phyloP scores from a whole-genome alignment of 345 rosid species.

The Heritiera fomes region DNA sequence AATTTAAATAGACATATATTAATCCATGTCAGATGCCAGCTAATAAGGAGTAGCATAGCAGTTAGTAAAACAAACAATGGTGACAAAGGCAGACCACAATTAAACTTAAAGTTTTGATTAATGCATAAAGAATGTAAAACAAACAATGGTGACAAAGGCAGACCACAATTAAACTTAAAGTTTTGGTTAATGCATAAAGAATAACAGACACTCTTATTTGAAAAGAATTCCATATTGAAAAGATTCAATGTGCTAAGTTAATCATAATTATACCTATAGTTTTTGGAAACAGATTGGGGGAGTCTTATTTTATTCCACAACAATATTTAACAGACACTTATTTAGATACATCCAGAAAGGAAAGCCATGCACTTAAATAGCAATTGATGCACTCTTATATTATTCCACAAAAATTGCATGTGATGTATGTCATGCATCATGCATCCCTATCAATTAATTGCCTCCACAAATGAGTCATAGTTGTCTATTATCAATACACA shows the following conservation, averaged over 20 bases:
- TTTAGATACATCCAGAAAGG: background rate
- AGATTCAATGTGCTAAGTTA: background rate
- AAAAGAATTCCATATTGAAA: background rate
- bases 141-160: too few species aligned
- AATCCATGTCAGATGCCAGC: slow-evolving; percentile 8
- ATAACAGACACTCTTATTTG: background rate
- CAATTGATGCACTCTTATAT: background rate
- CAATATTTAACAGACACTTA: background rate
- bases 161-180: slow-evolving; percentile 4
- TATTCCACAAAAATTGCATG: background rate
- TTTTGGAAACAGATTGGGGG: background rate
- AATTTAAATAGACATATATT: slow-evolving; percentile 7
- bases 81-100: background rate
- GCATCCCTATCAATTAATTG: slow-evolving; percentile 8
- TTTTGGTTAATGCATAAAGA: background rate
- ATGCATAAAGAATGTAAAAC: background rate
- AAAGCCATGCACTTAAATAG: background rate
- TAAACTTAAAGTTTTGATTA: slow-evolving; percentile 5
- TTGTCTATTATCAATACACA: background rate
- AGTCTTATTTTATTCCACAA: background rate
- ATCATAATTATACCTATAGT: background rate
- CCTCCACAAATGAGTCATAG: background rate
- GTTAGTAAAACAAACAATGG: background rate
- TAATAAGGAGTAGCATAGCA: background rate
- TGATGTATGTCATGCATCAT: background rate